Base-by-base conservation (phyloP, 768 basidiomycete genomes). In the Podaxis sp. region DNA sequence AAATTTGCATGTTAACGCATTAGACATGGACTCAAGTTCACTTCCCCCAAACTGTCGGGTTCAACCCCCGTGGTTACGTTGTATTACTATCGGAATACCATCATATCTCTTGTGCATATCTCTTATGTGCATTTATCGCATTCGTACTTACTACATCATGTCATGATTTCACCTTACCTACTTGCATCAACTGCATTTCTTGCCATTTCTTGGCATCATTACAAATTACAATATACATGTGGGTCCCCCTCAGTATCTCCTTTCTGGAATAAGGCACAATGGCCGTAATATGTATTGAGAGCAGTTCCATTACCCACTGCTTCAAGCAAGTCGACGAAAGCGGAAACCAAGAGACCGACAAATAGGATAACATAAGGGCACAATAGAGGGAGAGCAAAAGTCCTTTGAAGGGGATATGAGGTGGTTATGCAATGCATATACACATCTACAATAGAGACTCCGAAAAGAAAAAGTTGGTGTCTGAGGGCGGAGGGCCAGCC, bases 401-500 rank as follows among this genome's bases (percentile, higher is more conserved):
- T 37, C n/a, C 20, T 22, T 24, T 22, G n/a, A 33, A 46, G n/a
- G 49, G 49, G 49, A 50, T 50, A 50, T 24, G 12, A 28, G 2
- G 13, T 5, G 41, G 41, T 44, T 15, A 15, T 20, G n/a, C 41
- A 40, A 13, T 10, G 33, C 33, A 33, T 17, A 44, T 30, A 30
- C 37, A 17, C 13, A 33, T 24, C 37, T 48, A 55, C 52, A 36
- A 41, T 30, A 56, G 13, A 10, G 48, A 38, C 33, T 94, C 91
- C 4, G 92, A 90, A 72, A 93, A 95, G 79, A 90, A 94, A 75
- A 93, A 95, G 72, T 94, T 91, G 54, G 83, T 86, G 68, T 90
- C 91, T 15, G 80, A 76, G 12, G 93, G 93, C 56, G 93, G 91
- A 40, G 88, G 85, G 12, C 93, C 91, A n/a, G 90, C 81, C 52